Percentiles rank a stretch among this genome's conserved stretches.
phyloP scores from a whole-genome alignment of 805 yeast species.

The Lipomyces japonicus region DNA sequence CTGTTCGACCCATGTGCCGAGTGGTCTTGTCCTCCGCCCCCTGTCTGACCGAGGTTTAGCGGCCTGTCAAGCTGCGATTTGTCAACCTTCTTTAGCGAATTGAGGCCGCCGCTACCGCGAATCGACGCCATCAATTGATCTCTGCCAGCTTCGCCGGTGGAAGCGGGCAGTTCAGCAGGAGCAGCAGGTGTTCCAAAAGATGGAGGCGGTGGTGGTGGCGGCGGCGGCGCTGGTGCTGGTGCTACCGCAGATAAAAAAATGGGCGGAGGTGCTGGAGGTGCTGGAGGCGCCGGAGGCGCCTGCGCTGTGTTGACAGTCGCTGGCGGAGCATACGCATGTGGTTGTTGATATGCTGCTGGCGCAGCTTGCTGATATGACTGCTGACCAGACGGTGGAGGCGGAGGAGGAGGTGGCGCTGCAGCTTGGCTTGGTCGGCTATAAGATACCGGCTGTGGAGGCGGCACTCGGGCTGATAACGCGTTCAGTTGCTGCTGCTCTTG shows the following conservation, averaged over 20 bases:
- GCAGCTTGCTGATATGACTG: not conserved
- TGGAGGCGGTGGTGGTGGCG: conserved; percentile 29
- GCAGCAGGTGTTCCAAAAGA: conserved; percentile 30
- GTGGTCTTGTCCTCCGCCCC: not conserved
- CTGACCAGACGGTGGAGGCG: conserved; percentile 14
- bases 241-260: conserved; percentile 32
- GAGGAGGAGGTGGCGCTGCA: conserved; percentile 15
- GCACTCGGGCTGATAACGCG: not conserved
- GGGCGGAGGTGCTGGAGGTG: not conserved
- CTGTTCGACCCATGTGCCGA: not conserved
- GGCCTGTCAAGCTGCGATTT: conserved; percentile 81
- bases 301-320: not conserved
- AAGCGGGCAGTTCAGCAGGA: conserved; percentile 29
- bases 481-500: not conserved
- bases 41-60: conserved; percentile 41
- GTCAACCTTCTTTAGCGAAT: conserved; percentile 69
- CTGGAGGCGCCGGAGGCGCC: not conserved
- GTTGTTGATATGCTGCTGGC: not conserved
- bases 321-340: conserved; percentile 2
- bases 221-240: conserved; percentile 5
- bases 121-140: conserved; percentile 86
- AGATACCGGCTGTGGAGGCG: conserved; percentile 14
- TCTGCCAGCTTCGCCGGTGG: conserved; percentile 52
- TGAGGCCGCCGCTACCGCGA: conserved; percentile 71
- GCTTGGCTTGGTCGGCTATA: conserved; percentile 12